Evolutionary conservation across 2,329 filamentous ascomycete species (phyloP).

Genomic region (Beauveria varroae): DNA sequence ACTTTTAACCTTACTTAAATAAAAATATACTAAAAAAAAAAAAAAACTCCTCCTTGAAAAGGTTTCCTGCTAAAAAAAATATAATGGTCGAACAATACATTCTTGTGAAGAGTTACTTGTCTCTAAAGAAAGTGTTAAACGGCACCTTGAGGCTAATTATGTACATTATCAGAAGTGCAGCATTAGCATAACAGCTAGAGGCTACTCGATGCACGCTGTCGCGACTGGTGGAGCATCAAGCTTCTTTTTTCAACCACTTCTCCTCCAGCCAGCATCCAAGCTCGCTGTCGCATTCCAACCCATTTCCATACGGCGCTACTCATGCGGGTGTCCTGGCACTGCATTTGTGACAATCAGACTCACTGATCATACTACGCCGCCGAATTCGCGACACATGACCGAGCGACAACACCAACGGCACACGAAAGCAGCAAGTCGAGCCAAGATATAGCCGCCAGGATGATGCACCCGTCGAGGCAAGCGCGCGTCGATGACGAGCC

Average conservation of each 20-base stretch:
- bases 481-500: conserved; percentile 86
- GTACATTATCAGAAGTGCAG: too few species aligned
- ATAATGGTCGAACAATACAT: too few species aligned
- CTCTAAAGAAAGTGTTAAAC: too few species aligned
- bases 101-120: too few species aligned
- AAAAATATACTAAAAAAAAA: too few species aligned
- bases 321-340: background rate
- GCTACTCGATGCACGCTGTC: background rate
- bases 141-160: background rate
- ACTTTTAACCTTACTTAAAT: too few species aligned
- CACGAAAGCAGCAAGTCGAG: background rate
- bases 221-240: conserved; percentile 9
- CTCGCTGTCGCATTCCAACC: background rate
- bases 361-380: background rate
- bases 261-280: background rate
- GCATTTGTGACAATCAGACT: background rate
- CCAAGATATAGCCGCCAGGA: conserved; percentile 25
- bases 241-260: conserved; percentile 8
- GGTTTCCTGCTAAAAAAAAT: too few species aligned
- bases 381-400: background rate
- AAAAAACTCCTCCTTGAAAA: too few species aligned
- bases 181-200: background rate
- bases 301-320: background rate
- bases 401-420: background rate
- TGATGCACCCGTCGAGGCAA: conserved; percentile 82